Conservation (phyloP, 164 flowering plant species). For the Vitis rotundifolia region DNA sequence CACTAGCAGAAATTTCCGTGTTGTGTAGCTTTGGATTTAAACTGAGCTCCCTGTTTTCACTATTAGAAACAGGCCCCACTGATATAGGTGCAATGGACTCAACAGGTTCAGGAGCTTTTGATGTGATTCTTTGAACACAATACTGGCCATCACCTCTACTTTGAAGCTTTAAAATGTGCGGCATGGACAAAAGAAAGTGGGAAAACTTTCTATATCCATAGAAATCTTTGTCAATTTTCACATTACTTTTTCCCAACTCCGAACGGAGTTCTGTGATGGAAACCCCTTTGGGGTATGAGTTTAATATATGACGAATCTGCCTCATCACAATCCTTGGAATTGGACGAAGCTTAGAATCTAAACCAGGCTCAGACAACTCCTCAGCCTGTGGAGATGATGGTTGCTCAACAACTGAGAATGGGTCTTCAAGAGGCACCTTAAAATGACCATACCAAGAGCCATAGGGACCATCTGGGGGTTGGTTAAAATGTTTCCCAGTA, state of each 20-base stretch:
- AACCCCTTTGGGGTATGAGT: conserved; percentile 58
- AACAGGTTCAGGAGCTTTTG: conserved; percentile 26
- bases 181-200: conserved; percentile 61
- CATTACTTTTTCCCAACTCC: conserved; percentile 41
- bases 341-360: conserved; percentile 39
- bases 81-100: conserved; percentile 19
- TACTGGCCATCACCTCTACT: conserved; percentile 37
- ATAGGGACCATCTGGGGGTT: conserved; percentile 86
- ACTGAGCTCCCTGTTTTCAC: conserved; percentile 5
- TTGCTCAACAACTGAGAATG: conserved; percentile 37
- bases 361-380: conserved; percentile 28
- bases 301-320: conserved; percentile 51
- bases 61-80: conserved; percentile 8
- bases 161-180: conserved; percentile 46
- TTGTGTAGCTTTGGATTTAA: conserved; percentile 8
- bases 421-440: conserved; percentile 55
- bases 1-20: conserved; percentile 9
- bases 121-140: conserved; percentile 28
- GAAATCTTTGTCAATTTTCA: conserved; percentile 48
- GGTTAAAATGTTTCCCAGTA: conserved; percentile 72
- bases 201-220: conserved; percentile 80
- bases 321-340: conserved; percentile 51
- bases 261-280: conserved; percentile 47
- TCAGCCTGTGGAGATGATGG: conserved; percentile 22
- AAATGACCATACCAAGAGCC: conserved; percentile 85